phyloP scores from a whole-genome alignment of 83 land plant genomes.

The Thuja plicata region DNA sequence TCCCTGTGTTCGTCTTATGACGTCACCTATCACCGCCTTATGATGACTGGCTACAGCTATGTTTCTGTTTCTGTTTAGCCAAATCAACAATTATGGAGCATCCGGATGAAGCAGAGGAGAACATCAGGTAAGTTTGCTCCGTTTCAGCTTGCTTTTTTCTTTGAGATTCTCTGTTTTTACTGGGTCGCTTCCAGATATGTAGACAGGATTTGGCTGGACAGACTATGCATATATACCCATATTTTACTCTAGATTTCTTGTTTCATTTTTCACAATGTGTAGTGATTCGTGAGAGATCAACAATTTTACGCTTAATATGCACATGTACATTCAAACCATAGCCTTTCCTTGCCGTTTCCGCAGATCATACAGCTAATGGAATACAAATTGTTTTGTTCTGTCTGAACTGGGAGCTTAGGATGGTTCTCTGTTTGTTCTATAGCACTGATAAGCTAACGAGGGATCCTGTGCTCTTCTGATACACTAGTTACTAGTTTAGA shows the following conservation, averaged over 20 bases:
- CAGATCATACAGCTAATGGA: background rate
- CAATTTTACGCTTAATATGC: background rate
- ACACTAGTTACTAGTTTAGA: background rate
- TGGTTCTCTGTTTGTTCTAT: background rate
- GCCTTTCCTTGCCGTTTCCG: background rate
- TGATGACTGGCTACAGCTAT: background rate
- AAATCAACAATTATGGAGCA: background rate
- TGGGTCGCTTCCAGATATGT: too few species aligned
- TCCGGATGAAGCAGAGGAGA: background rate
- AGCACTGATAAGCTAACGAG: background rate
- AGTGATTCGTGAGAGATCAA: background rate
- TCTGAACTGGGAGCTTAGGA: background rate
- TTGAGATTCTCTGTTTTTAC: background rate
- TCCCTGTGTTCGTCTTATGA: background rate
- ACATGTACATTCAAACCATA: background rate
- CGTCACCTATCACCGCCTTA: background rate
- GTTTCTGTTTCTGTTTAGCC: background rate
- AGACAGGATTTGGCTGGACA: background rate
- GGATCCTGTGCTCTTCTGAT: background rate
- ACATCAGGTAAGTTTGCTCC: background rate
- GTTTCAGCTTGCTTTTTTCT: background rate
- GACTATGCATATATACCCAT: background rate
- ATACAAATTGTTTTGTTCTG: background rate
- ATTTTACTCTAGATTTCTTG: background rate
- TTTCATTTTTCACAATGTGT: background rate